These are phyloP conservation scores for Priceomyces medius DNA, from an alignment of 805 yeast species.

Conservation along the genomic window DNA sequence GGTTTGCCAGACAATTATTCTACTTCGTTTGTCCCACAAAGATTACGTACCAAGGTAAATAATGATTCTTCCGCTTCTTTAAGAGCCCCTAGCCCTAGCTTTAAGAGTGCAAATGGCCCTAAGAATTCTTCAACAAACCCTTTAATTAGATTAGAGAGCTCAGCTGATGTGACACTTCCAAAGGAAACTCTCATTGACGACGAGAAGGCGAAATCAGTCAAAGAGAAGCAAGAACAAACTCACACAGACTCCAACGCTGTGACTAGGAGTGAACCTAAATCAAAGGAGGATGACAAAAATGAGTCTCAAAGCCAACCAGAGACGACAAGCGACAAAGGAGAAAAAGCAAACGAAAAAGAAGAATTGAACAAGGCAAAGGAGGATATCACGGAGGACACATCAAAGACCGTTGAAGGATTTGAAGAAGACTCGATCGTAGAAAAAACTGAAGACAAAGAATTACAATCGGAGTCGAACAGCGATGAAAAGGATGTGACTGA, in stretches of 20 bases:
- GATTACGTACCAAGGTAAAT: slow-evolving; percentile 12
- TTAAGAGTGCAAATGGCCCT: slow-evolving; percentile 10
- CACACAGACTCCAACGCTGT: too few relatives aligned
- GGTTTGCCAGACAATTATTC: slow-evolving; percentile 38
- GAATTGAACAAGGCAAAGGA: too few relatives aligned
- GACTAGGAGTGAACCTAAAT: slow-evolving; percentile 1
- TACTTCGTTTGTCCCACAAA: slow-evolving; percentile 39
- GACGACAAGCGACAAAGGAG: slow-evolving; percentile 1
- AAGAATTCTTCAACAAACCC: slow-evolving; percentile 16
- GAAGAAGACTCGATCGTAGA: slow-evolving; percentile 13
- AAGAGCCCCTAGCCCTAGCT: slow-evolving; percentile 12
- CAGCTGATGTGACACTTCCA: slow-evolving; percentile 30
- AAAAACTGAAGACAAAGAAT: slow-evolving; percentile 4
- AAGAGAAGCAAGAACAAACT: slow-evolving; percentile 2
- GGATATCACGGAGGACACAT: background rate
- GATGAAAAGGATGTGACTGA: slow-evolving; percentile 1
- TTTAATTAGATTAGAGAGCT: slow-evolving; percentile 27
- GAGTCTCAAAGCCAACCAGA: slow-evolving; percentile 4
- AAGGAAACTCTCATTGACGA: slow-evolving; percentile 44
- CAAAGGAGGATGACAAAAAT: slow-evolving; percentile 4
- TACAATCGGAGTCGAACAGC: background rate
- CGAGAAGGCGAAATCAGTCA: slow-evolving; percentile 4
- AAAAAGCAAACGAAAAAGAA: slow-evolving; percentile 4
- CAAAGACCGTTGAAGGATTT: slow-evolving; percentile 2
- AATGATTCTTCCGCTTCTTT: slow-evolving; percentile 7